A percentile compares a stretch with the other conserved stretches of the same genome.
These are phyloP conservation scores for Pichia occidentalis DNA, from an alignment of 805 yeast species.

Conservation along the genomic window DNA sequence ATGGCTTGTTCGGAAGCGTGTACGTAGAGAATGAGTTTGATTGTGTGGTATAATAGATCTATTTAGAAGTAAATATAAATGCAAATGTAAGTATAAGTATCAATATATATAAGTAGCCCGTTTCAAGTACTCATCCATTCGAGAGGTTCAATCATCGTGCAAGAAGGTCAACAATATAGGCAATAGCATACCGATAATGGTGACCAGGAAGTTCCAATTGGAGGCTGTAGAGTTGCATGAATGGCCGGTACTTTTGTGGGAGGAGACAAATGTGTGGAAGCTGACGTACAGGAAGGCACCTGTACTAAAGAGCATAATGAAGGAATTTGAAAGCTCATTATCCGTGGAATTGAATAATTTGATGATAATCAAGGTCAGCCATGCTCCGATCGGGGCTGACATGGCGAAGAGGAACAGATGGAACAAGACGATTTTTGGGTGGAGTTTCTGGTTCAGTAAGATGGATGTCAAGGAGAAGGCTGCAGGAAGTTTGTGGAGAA, in stretches of 20 bases:
- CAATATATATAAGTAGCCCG: too few species aligned
- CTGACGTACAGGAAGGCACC: slow-evolving; percentile 73
- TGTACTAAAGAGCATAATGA: slow-evolving; percentile 56
- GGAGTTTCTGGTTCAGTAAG: slow-evolving; percentile 34
- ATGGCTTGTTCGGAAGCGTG: slow-evolving; percentile 25
- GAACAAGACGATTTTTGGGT: slow-evolving; percentile 30
- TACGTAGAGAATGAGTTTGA: slow-evolving; percentile 17
- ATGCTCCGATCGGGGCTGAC: slow-evolving; percentile 57
- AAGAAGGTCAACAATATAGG: slow-evolving; percentile 24
- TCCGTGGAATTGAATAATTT: slow-evolving; percentile 14
- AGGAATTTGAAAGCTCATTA: slow-evolving; percentile 36
- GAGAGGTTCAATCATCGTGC: slow-evolving; percentile 21
- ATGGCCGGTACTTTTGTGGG: slow-evolving; percentile 19
- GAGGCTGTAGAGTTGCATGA: not conserved
- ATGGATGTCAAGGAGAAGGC: slow-evolving; percentile 60
- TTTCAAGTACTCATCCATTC: too few species aligned
- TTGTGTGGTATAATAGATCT: too few species aligned
- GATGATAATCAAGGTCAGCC: slow-evolving; percentile 36
- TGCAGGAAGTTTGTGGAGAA: slow-evolving; percentile 70
- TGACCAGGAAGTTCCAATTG: slow-evolving; percentile 16
- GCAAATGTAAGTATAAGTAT: too few species aligned
- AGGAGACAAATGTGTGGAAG: slow-evolving; percentile 45
- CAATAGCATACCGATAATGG: slow-evolving; percentile 26
- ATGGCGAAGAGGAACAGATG: slow-evolving; percentile 50
- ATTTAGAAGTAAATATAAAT: too few species aligned